A percentile compares a stretch with the other conserved stretches of the same genome.
These are phyloP conservation scores for Fusarium globosum DNA, from an alignment of 2,329 filamentous ascomycete species.

Conservation along the genomic window DNA sequence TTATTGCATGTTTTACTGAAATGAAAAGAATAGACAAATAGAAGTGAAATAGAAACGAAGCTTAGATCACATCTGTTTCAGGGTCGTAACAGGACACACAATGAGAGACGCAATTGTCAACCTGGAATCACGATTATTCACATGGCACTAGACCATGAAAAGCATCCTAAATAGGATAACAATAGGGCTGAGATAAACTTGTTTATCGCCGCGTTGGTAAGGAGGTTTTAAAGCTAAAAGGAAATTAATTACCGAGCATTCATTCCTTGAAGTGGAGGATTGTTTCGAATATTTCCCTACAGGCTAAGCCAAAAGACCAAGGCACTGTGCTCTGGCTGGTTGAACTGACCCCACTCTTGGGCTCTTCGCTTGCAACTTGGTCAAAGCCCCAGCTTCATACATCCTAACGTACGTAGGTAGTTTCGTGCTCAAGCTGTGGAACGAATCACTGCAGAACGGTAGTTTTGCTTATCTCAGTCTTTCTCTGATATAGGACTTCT, in stretches of 20 bases:
- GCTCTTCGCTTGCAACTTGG: not conserved
- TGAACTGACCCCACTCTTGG: not conserved
- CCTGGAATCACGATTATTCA: not conserved
- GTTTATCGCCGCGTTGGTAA: accelerated
- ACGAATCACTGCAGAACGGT: too few relatives aligned
- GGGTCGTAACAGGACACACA: accelerated
- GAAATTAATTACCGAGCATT: not conserved
- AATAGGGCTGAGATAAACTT: not conserved
- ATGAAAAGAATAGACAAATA: not conserved
- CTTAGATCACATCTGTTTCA: accelerated
- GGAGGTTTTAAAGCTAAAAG: not conserved
- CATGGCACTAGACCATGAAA: accelerated
- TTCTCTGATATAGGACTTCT: too few relatives aligned
- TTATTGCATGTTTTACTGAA: accelerated
- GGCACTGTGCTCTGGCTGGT: not conserved
- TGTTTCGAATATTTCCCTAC: not conserved
- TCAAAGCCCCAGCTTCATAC: too few relatives aligned
- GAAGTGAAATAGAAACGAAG: not conserved
- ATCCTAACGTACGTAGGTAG: too few relatives aligned
- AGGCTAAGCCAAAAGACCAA: too few relatives aligned
- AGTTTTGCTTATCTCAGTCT: too few relatives aligned
- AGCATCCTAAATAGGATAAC: not conserved
- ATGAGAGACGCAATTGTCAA: not conserved
- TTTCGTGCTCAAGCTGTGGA: too few relatives aligned
- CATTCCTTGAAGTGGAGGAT: not conserved